A percentile compares a stretch with the other conserved stretches of the same genome.
phyloP scores from a whole-genome alignment of 2,329 filamentous ascomycete species.

The Fusarium verrucosum region DNA sequence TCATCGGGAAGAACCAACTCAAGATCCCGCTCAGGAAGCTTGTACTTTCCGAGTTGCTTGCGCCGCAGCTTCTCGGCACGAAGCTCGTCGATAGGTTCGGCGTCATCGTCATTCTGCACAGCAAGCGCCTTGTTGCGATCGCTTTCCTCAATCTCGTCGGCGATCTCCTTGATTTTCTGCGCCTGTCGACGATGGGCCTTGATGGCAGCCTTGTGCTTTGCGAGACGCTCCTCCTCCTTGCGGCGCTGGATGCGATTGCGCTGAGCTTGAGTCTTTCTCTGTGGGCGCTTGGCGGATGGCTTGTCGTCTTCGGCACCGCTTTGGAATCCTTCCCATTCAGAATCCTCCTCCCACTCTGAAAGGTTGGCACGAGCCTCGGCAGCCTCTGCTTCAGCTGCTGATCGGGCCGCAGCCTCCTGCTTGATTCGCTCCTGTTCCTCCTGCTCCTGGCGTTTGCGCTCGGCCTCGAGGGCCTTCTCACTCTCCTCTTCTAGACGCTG shows the following conservation, averaged over 20 bases:
- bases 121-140: conserved; percentile 60
- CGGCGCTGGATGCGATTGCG: conserved; percentile 87
- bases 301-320: conserved; percentile 78
- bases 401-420: conserved; percentile 73
- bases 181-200: conserved; percentile 78
- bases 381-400: conserved; percentile 78
- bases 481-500: conserved; percentile 78
- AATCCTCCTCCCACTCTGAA: conserved; percentile 84
- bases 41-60: conserved; percentile 76
- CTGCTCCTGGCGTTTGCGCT: conserved; percentile 75
- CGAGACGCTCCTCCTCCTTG: conserved; percentile 84
- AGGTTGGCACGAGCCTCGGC: conserved; percentile 72
- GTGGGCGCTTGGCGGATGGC: conserved; percentile 71
- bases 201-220: conserved; percentile 78
- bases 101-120: conserved; percentile 50
- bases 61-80: conserved; percentile 73
- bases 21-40: conserved; percentile 80
- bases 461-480: conserved; percentile 79
- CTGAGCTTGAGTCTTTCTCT: conserved; percentile 86
- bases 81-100: conserved; percentile 64
- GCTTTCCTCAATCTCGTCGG: conserved; percentile 67
- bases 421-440: conserved; percentile 73
- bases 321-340: conserved; percentile 89
- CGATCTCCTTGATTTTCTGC: conserved; percentile 75
- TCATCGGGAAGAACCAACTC: conserved; percentile 86